A percentile compares a stretch with the other conserved stretches of the same genome.
Evolutionary conservation across 2,329 filamentous ascomycete species (phyloP).

Genomic region (Fusarium clavum): DNA sequence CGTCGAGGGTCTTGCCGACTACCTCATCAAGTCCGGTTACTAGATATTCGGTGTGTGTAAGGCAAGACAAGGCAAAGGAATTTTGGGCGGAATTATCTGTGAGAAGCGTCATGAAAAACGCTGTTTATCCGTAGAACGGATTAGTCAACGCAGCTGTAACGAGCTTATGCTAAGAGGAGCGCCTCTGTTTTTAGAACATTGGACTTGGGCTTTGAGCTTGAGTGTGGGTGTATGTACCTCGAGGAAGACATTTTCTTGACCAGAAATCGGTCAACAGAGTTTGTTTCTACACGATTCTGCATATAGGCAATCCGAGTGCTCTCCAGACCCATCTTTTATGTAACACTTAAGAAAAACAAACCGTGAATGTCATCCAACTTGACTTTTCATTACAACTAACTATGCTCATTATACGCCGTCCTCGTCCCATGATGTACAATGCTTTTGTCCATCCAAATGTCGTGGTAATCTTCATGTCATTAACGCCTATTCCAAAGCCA

Average conservation of each 20-base stretch:
- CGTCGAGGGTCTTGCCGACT: slow-evolving; percentile 87
- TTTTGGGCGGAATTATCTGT: slow-evolving; percentile 20
- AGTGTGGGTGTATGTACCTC: slow-evolving; percentile 31
- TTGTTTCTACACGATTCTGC: slow-evolving; percentile 47
- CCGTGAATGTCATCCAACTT: neutral
- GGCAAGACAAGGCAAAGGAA: neutral
- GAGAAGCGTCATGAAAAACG: slow-evolving; percentile 24
- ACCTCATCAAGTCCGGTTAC: slow-evolving; percentile 83
- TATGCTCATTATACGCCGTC: slow-evolving; percentile 21
- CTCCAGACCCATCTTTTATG: slow-evolving; percentile 22
- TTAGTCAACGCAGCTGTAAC: slow-evolving; percentile 37
- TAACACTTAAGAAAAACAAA: neutral
- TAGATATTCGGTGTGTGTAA: slow-evolving; percentile 57
- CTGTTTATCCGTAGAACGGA: slow-evolving; percentile 34
- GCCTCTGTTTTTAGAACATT: slow-evolving; percentile 43
- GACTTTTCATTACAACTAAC: slow-evolving; percentile 17
- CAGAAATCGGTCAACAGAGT: slow-evolving; percentile 39
- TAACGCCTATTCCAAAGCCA: slow-evolving; percentile 43
- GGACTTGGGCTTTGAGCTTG: slow-evolving; percentile 36
- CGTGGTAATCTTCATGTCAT: slow-evolving; percentile 25
- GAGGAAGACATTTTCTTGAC: slow-evolving; percentile 41
- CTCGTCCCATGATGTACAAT: slow-evolving; percentile 20
- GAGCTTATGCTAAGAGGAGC: slow-evolving; percentile 41
- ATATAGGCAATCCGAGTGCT: slow-evolving; percentile 46
- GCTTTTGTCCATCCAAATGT: slow-evolving; percentile 17